Evolutionary conservation across 768 basidiomycete species (phyloP).

Genomic region (Thelephora ganbajun): DNA sequence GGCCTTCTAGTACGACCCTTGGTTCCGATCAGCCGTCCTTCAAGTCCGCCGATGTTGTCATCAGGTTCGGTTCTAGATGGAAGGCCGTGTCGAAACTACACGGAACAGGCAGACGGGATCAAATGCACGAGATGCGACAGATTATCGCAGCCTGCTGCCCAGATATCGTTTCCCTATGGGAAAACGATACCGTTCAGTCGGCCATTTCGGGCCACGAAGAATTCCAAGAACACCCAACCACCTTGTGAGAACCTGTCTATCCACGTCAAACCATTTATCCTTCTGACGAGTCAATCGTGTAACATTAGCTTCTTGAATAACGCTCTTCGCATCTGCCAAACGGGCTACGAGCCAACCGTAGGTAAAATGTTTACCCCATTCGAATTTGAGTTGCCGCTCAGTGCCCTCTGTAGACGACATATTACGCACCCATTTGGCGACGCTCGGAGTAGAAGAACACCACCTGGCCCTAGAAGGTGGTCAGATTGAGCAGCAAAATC

Average conservation of each 20-base stretch:
- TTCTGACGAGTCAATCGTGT: neutral
- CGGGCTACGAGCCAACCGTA: constrained; percentile 37
- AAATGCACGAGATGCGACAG: constrained; percentile 26
- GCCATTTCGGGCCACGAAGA: constrained; percentile 21
- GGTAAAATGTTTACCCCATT: constrained; percentile 20
- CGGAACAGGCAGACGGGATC: constrained; percentile 15
- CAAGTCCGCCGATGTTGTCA: constrained; percentile 30
- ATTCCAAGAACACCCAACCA: constrained; percentile 17
- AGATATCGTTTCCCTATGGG: constrained; percentile 45
- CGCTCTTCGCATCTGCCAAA: constrained; percentile 32
- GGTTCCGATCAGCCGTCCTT: constrained; percentile 9
- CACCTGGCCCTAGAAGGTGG: constrained; percentile 34
- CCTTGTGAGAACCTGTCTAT: constrained; percentile 42
- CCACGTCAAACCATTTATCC: constrained; percentile 31
- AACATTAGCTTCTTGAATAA: constrained; percentile 41
- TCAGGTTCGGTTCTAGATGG: constrained; percentile 36
- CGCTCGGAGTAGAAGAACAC: constrained; percentile 53
- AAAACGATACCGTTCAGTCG: constrained; percentile 27
- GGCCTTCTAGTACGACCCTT: constrained; percentile 6
- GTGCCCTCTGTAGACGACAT: constrained; percentile 34
- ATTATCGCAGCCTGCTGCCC: constrained; percentile 38
- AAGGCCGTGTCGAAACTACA: constrained; percentile 27
- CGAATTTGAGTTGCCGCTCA: neutral
- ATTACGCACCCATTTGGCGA: constrained; percentile 47
- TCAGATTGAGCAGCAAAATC: constrained; percentile 17